Percentiles rank a stretch among this genome's conserved stretches.
Evolutionary conservation across 2,329 filamentous ascomycete genomes (phyloP).

Genomic region (Colletotrichum neosansevieriae): DNA sequence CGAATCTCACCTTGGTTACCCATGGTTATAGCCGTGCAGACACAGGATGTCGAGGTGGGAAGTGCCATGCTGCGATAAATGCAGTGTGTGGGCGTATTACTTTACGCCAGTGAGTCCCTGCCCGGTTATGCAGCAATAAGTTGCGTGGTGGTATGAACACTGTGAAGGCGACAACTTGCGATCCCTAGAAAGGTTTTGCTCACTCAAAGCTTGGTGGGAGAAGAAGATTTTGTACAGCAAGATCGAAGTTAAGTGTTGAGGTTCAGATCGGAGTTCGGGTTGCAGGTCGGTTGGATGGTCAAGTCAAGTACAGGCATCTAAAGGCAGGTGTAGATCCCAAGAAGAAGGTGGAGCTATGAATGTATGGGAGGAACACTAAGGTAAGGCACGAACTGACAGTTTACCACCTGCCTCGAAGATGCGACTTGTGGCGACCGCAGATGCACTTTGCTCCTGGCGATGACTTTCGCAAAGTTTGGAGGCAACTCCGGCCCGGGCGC

Average conservation of each 20-base stretch:
- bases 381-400: background rate
- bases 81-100: background rate
- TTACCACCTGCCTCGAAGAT: background rate
- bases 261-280: background rate
- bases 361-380: background rate
- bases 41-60: conserved; percentile 1
- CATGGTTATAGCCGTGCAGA: background rate
- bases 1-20: background rate
- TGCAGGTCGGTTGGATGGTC: background rate
- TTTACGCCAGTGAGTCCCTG: background rate
- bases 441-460: background rate
- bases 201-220: background rate
- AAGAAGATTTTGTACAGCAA: background rate
- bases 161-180: background rate
- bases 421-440: background rate
- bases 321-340: background rate
- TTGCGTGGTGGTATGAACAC: background rate
- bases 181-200: background rate
- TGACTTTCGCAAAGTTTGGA: background rate
- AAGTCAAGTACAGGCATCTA: background rate
- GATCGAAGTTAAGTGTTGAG: background rate
- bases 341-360: background rate
- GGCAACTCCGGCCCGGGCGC: background rate
- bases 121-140: background rate
- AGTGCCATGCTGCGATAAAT: background rate